Conservation (phyloP, 495 filamentous ascomycete species). For the Tricharina praecox region DNA sequence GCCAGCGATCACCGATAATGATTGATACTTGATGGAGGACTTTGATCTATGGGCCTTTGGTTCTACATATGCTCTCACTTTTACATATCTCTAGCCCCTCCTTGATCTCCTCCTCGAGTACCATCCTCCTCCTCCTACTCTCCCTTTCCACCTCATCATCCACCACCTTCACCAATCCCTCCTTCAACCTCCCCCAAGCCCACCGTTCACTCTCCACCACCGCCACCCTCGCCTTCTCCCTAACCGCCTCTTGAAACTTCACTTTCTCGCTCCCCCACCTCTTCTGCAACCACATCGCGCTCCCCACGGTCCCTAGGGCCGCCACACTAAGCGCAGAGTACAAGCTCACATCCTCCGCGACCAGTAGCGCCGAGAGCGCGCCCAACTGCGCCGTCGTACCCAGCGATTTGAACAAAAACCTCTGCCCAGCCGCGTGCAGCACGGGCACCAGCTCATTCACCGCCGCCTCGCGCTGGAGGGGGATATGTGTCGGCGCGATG, state of each 20-base stretch:
- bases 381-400: slow-evolving; percentile 46
- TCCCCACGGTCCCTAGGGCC: slow-evolving; percentile 58
- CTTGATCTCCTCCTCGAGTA: slow-evolving; percentile 4
- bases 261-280: slow-evolving; percentile 55
- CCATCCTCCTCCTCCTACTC: slow-evolving; percentile 27
- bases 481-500: neutral
- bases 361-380: slow-evolving; percentile 28
- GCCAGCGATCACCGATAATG: too few species aligned
- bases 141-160: slow-evolving; percentile 31
- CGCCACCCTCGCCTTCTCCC: slow-evolving; percentile 62
- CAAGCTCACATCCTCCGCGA: slow-evolving; percentile 28
- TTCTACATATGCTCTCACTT: neutral
- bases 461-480: slow-evolving; percentile 30
- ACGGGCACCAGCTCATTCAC: slow-evolving; percentile 48
- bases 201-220: slow-evolving; percentile 51
- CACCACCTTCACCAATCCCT: slow-evolving; percentile 29
- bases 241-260: slow-evolving; percentile 59
- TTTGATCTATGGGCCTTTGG: too few species aligned
- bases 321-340: slow-evolving; percentile 72
- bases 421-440: slow-evolving; percentile 66
- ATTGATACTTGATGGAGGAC: too few species aligned
- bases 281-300: slow-evolving; percentile 50
- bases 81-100: neutral
- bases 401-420: slow-evolving; percentile 55
- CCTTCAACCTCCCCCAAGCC: slow-evolving; percentile 40